These are phyloP conservation scores for Astraeus odoratus DNA, from an alignment of 768 basidiomycete species.

Conservation along the genomic window DNA sequence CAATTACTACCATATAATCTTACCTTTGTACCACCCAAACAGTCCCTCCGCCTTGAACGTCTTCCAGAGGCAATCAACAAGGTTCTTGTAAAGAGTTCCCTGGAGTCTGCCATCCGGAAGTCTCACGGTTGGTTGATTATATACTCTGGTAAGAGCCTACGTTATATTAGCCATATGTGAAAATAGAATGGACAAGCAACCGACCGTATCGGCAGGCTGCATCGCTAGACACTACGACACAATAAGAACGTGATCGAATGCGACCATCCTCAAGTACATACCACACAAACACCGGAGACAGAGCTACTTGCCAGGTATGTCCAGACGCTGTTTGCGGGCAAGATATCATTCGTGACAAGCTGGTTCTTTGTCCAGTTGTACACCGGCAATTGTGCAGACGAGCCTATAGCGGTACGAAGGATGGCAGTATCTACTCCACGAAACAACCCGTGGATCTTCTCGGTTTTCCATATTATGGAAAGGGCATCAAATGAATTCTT, in stretches of 20 bases:
- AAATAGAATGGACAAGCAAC: conserved; percentile 17
- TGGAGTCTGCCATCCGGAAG: conserved; percentile 64
- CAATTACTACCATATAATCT: not conserved
- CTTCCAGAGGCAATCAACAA: conserved; percentile 96
- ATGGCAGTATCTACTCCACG: conserved; percentile 94
- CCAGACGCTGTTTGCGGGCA: conserved; percentile 73
- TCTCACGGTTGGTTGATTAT: conserved; percentile 83
- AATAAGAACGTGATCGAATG: conserved; percentile 3
- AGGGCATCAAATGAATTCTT: conserved; percentile 79
- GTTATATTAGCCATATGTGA: conserved; percentile 3
- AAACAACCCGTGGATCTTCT: conserved; percentile 72
- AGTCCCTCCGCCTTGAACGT: conserved; percentile 87
- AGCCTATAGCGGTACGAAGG: conserved; percentile 91
- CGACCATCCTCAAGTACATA: conserved; percentile 34
- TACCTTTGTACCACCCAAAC: conserved; percentile 94
- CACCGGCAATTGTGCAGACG: conserved; percentile 90
- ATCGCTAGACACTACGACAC: conserved; percentile 68
- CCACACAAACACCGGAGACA: conserved; percentile 88
- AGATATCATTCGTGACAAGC: conserved; percentile 58
- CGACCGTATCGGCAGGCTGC: conserved; percentile 90
- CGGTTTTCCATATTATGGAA: conserved; percentile 67
- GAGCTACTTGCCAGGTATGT: conserved; percentile 85
- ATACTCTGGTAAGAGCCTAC: conserved; percentile 87
- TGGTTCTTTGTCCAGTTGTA: conserved; percentile 91
- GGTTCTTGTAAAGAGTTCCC: conserved; percentile 82